Base-by-base conservation (phyloP, 73 alveolate species). In the Paramecium bursaria region DNA sequence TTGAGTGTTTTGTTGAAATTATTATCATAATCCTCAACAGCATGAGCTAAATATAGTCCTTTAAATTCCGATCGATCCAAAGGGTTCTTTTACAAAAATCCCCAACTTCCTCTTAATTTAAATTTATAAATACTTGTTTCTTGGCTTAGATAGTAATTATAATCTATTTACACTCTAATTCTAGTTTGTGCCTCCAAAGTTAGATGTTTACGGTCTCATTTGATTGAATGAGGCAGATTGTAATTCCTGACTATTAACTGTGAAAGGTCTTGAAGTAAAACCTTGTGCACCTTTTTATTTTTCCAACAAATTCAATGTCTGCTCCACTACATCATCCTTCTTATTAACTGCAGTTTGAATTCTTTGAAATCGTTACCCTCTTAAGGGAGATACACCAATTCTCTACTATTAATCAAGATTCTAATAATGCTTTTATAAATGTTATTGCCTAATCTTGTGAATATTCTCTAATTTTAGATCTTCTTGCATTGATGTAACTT, bases 1-100 rank as follows among this genome's bases (percentile, higher is more conserved):
- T 67, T 35, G 3, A 67, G 30, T 0, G 82, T 67, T 42, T 67
- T 67, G 10, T 57, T 42, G 21, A 67, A 67, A 67, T 67, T 67
- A 67, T 57, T 67, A 13, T 67, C 82, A 39, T 42, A 42, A 19
- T 35, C 7, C 44, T 67, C 82, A 35, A 42, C 82, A n/a, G 82
- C 82, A 5, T 67, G 44, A 2, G 82, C 82, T 67, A 67, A 67
- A 4, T 25, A 67, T 23, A 67, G 44, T 19, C 82, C 82, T 67
- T 67, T 67, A 67, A 14, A 67, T 67, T 67, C 82, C 21, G 82
- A 25, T 15, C 82, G 17, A 67, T 67, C 82, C 6, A 57, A 42
- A 30, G 76, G 76, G 33, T 57, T 48, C 26, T 57, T 57, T n/a
- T n/a, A n/a, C n/a, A n/a, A n/a, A n/a, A n/a, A n/a, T n/a, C n/a